A percentile compares a stretch with the other conserved stretches of the same genome.
Evolutionary conservation across 352 stramenopile species (phyloP).

Genomic region (Globisporangium mamillatum): DNA sequence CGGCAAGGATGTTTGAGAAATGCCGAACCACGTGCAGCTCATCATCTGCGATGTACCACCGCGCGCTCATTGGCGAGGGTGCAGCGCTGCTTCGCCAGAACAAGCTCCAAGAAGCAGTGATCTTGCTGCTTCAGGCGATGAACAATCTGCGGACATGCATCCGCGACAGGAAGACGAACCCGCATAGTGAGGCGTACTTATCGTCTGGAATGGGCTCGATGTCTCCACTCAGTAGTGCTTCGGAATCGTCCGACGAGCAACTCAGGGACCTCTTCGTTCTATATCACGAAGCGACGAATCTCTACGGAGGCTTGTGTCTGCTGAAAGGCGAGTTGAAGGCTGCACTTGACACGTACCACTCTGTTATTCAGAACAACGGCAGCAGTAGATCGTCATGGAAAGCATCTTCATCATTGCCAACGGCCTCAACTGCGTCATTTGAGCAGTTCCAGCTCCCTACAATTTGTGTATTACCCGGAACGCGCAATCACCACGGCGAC

Average conservation of each 20-base stretch:
- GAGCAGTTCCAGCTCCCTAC: slow-evolving; percentile 33
- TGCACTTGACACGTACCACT: slow-evolving; percentile 48
- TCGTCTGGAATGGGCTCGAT: background rate
- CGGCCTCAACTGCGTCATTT: slow-evolving; percentile 5
- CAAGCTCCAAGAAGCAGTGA: slow-evolving; percentile 38
- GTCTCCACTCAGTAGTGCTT: background rate
- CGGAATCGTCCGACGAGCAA: background rate
- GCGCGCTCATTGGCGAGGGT: slow-evolving; percentile 46
- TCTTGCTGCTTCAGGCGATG: slow-evolving; percentile 39
- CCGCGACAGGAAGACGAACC: background rate
- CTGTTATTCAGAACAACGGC: slow-evolving; percentile 20
- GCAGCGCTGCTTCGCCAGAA: slow-evolving; percentile 34
- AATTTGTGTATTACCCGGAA: slow-evolving; percentile 43
- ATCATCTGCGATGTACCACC: slow-evolving; percentile 31
- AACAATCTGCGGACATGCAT: slow-evolving; percentile 32
- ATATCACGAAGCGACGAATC: slow-evolving; percentile 40
- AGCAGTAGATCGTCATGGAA: background rate
- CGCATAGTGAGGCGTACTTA: background rate
- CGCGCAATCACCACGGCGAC: slow-evolving; percentile 33
- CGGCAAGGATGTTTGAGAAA: slow-evolving; percentile 38
- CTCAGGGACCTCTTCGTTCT: slow-evolving; percentile 24
- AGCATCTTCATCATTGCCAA: background rate
- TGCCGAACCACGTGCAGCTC: slow-evolving; percentile 27
- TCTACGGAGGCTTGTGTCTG: slow-evolving; percentile 48
- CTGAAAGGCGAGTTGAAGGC: slow-evolving; percentile 48